A percentile compares a stretch with the other conserved stretches of the same genome.
phyloP scores from a whole-genome alignment of 306 rosid genomes.

The Vicia faba region DNA sequence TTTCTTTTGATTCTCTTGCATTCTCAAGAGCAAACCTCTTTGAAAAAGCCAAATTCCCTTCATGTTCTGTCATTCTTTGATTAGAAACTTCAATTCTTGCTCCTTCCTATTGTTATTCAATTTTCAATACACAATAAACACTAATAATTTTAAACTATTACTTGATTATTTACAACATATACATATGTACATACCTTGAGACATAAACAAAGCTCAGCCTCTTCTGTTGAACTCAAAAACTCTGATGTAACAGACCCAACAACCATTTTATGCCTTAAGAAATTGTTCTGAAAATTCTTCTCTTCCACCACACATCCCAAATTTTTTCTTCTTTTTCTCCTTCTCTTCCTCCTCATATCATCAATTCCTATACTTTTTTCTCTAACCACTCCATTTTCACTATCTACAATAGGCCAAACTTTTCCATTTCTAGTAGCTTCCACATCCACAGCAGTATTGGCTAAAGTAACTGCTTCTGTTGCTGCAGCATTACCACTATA shows the following conservation, averaged over 20 bases:
- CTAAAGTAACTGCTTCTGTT: constrained; percentile 49
- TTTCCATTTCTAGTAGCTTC: constrained; percentile 39
- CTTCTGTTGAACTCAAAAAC: constrained; percentile 53
- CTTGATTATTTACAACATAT: not conserved
- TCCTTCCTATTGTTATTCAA: constrained; percentile 57
- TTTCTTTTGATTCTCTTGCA: constrained; percentile 62
- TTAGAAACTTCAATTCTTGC: constrained; percentile 56
- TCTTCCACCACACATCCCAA: constrained; percentile 34
- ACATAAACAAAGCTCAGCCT: constrained; percentile 62
- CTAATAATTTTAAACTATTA: no score
- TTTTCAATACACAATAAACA: constrained; percentile 2
- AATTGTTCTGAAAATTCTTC: constrained; percentile 33
- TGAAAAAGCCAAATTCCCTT: constrained; percentile 45
- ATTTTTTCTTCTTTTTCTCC: constrained; percentile 58
- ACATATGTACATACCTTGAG: constrained; percentile 51
- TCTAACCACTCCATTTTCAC: constrained; percentile 38
- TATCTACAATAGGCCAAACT: constrained; percentile 17
- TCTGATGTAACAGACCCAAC: constrained; percentile 9
- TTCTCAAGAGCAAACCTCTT: constrained; percentile 43
- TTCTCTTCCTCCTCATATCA: constrained; percentile 53
- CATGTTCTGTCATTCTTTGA: constrained; percentile 43
- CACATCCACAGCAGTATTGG: constrained; percentile 42
- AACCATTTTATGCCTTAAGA: constrained; percentile 27
- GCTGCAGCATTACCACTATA: constrained; percentile 55
- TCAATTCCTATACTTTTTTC: constrained; percentile 39